phyloP scores from a whole-genome alignment of 176 grass and related monocot species.

The Calamus simplicifolius region DNA sequence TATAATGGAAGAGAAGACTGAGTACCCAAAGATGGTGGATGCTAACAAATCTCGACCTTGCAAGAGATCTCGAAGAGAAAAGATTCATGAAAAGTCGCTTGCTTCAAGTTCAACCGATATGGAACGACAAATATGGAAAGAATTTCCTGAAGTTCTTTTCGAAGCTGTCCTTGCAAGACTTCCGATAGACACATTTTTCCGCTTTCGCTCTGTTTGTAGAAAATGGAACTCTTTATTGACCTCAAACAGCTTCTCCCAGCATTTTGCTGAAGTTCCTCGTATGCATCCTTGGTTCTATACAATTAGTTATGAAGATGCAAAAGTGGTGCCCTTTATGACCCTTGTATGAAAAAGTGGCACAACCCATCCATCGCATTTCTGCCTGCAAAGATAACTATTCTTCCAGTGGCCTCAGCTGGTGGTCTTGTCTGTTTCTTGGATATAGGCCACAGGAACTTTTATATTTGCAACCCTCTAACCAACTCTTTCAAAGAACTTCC shows the following conservation, averaged over 20 bases:
- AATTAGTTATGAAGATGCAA: constrained; percentile 71
- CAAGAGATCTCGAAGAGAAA: constrained; percentile 50
- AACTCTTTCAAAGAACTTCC: constrained; percentile 79
- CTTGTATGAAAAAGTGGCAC: constrained; percentile 78
- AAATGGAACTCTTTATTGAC: constrained; percentile 73
- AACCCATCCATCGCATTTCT: constrained; percentile 44
- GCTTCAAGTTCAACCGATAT: constrained; percentile 45
- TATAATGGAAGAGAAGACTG: constrained; percentile 40
- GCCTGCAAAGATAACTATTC: constrained; percentile 50
- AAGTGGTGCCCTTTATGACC: constrained; percentile 72
- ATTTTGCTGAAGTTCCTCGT: constrained; percentile 47
- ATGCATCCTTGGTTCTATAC: constrained; percentile 81
- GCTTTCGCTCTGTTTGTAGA: constrained; percentile 72
- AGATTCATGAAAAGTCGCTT: constrained; percentile 34
- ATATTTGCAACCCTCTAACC: constrained; percentile 80
- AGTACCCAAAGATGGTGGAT: constrained; percentile 52
- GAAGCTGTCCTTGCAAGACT: constrained; percentile 83
- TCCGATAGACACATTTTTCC: constrained; percentile 68
- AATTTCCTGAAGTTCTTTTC: constrained; percentile 86
- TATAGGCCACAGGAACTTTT: constrained; percentile 71
- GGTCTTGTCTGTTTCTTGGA: constrained; percentile 94
- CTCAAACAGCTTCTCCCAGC: constrained; percentile 58
- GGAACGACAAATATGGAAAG: constrained; percentile 76
- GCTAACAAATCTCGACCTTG: constrained; percentile 36
- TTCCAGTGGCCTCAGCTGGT: constrained; percentile 88